Evolutionary conservation across 345 rosid species (phyloP).

Genomic region (Rhizophora apiculata): DNA sequence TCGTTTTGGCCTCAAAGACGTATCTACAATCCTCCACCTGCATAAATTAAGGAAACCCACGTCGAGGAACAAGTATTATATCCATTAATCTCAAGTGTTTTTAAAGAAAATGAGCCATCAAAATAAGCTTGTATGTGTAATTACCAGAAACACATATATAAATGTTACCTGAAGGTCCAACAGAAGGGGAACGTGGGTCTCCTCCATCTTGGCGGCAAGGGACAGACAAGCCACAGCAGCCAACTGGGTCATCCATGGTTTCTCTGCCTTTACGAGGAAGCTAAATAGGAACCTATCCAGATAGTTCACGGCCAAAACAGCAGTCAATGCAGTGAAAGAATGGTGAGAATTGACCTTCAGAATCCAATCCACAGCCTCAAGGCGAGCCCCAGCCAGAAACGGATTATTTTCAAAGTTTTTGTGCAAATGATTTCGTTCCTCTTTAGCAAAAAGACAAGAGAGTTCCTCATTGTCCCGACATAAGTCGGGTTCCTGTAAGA

Average conservation of each 20-base stretch:
- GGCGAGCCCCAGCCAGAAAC: constrained; percentile 41
- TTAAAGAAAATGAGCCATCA: too few species aligned
- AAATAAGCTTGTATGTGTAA: too few species aligned
- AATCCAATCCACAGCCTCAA: constrained; percentile 78
- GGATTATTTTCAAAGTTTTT: constrained; percentile 25
- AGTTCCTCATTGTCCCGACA: constrained; percentile 77
- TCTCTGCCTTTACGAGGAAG: constrained; percentile 46
- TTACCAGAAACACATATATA: not conserved
- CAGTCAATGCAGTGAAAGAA: constrained; percentile 69
- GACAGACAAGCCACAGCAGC: constrained; percentile 89
- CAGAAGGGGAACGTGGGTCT: constrained; percentile 77
- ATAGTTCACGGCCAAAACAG: constrained; percentile 69
- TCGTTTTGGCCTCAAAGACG: constrained; percentile 75
- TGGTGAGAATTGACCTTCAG: constrained; percentile 60
- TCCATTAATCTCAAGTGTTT: too few species aligned
- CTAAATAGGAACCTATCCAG: constrained; percentile 76
- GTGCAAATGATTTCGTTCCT: constrained; percentile 37
- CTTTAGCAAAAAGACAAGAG: constrained; percentile 38
- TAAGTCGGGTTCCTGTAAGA: constrained; percentile 50
- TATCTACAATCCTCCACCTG: constrained; percentile 73
- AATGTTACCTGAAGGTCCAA: constrained; percentile 72
- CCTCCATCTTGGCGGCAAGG: constrained; percentile 92
- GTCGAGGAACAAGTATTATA: constrained; percentile 1
- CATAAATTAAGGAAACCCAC: constrained; percentile 14
- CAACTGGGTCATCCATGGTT: constrained; percentile 93